Evolutionary conservation across 768 basidiomycete genomes (phyloP), one percentile per base, ranked within the genome.

Genomic region (Hericium rajendrae): DNA sequence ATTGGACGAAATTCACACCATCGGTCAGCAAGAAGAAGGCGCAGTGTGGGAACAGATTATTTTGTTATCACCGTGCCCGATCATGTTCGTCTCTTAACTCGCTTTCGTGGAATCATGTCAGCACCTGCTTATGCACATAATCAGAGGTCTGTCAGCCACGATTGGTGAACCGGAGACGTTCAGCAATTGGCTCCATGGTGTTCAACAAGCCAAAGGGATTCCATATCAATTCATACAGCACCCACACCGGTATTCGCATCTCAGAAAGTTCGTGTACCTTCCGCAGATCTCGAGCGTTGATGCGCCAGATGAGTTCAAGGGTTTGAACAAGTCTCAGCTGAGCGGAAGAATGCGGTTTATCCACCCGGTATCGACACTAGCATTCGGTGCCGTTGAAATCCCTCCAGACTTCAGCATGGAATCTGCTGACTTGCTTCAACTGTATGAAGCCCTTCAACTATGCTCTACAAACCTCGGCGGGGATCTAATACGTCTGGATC

Each of bases 41-140:
- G 73, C 81, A 0, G 80, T 86, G 2, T 88, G 86, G 86, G 85
- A 88, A 62, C 83, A 87, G 63, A 82, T 86, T n/a, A 71, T 88
- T 8, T 68, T 88, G 5, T 69, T 88, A 13, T 80, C 85, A 9
- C 84, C 84, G 18, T 86, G 84, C 61, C 86, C 86, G 1, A 75
- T 88, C 59, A 86, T 88, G 85, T 86, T 40, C 40, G 79, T 70
- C 48, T 70, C 48, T 16, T 51, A 24, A 59, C 38, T n/a, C 2
- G 24, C 15, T 43, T 51, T 56, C 18, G n/a, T 15, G 26, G 6
- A 28, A 18, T 50, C 6, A 18, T 40, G 12, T n/a, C 16, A 43
- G 24, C 9, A 37, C 16, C 48, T 46, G 12, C 28, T 56, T 58
- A 1, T 48, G 32, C 54, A 18, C 24, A 16, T n/a, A 12, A 58